Evolutionary conservation across 257 asterid species (phyloP).

Genomic region (Solanum neorickii): DNA sequence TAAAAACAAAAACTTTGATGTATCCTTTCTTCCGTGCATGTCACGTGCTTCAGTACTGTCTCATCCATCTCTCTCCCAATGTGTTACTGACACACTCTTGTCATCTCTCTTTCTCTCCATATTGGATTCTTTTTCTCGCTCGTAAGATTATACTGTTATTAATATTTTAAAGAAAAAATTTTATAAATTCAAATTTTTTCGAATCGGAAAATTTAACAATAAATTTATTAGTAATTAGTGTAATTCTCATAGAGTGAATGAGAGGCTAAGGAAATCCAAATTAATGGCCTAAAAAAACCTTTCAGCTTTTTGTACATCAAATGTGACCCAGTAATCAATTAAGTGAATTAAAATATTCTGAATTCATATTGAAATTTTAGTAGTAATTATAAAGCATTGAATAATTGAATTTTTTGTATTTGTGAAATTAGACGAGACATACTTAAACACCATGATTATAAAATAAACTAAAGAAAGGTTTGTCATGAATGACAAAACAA

Average conservation of each 20-base stretch:
- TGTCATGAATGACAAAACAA: neutral
- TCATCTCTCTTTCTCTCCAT: neutral
- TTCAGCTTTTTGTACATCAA: too few relatives aligned
- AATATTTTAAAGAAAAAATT: too few relatives aligned
- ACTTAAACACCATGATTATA: neutral
- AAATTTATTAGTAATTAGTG: neutral
- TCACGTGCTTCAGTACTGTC: conserved; percentile 47
- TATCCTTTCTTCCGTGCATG: conserved; percentile 11
- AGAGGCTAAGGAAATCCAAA: neutral
- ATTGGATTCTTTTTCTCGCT: neutral
- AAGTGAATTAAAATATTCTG: rapidly evolving
- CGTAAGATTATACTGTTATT: neutral
- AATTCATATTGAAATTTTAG: neutral
- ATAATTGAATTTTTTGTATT: neutral
- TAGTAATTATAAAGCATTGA: neutral
- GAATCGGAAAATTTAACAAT: too few relatives aligned
- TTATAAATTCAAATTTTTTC: too few relatives aligned
- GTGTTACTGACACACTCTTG: neutral
- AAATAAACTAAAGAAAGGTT: neutral
- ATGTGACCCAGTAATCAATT: neutral
- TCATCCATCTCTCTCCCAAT: neutral
- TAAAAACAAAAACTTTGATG: neutral
- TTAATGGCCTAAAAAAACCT: neutral
- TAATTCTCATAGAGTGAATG: neutral
- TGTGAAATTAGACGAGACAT: neutral